Evolutionary conservation across 352 stramenopile genomes (phyloP).

Genomic region (Blastocystis sp.): DNA sequence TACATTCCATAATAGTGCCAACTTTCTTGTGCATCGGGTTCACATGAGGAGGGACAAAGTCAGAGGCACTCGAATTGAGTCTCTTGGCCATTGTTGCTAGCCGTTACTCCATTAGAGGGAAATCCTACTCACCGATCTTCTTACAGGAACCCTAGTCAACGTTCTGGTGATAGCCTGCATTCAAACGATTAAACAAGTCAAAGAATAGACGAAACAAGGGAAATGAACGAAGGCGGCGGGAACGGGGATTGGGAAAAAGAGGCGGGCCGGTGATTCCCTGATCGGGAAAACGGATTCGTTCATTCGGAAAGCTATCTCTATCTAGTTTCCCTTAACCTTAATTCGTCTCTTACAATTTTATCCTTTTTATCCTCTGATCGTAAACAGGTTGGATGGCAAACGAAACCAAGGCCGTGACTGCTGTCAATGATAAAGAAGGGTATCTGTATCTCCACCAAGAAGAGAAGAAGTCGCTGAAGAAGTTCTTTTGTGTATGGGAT

Average conservation of each 20-base stretch:
- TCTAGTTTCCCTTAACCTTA: background rate
- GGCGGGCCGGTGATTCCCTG: background rate
- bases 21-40: slow-evolving; percentile 29
- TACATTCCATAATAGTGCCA: slow-evolving; percentile 28
- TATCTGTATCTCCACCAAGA: slow-evolving; percentile 57
- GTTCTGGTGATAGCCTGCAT: slow-evolving; percentile 42
- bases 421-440: slow-evolving; percentile 54
- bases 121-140: slow-evolving; percentile 11
- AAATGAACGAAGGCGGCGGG: background rate
- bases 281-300: background rate
- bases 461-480: slow-evolving; percentile 56
- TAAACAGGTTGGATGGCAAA: slow-evolving; percentile 52
- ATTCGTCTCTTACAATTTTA: slow-evolving; percentile 3
- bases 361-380: background rate
- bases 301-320: slow-evolving; percentile 8
- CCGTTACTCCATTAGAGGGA: background rate
- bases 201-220: background rate
- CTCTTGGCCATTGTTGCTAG: background rate
- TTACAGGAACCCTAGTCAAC: background rate
- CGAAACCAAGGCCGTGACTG: background rate
- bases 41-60: slow-evolving; percentile 30
- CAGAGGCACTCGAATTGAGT: slow-evolving; percentile 4
- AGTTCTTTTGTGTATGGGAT: slow-evolving; percentile 56
- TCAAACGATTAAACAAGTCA: background rate
- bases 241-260: background rate